Percentiles rank a stretch among this genome's conserved stretches.
phyloP scores from a whole-genome alignment of 768 basidiomycete species.

The Lyophyllum shimeji region DNA sequence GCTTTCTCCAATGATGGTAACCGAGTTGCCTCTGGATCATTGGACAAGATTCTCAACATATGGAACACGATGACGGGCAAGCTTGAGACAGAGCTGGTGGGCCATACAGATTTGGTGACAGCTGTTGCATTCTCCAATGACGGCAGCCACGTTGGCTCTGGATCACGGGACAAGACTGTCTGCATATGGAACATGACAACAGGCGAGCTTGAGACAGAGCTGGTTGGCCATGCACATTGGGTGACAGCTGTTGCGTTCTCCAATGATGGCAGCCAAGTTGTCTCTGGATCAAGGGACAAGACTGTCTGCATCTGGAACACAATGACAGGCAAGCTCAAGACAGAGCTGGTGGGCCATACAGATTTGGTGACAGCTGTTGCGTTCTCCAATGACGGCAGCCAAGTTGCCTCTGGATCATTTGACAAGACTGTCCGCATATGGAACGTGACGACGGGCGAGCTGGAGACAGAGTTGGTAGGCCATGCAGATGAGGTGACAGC shows the following conservation, averaged over 20 bases:
- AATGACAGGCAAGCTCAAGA: not conserved
- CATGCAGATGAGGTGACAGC: not conserved
- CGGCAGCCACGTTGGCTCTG: no score
- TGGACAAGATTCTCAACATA: not conserved
- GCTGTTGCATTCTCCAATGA: no score
- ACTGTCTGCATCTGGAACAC: no score
- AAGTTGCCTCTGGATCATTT: not conserved
- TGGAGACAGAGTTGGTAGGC: no score
- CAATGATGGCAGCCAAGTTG: not conserved
- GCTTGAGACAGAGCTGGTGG: no score
- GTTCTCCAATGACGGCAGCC: slow-evolving; percentile 2
- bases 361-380: not conserved
- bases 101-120: not conserved
- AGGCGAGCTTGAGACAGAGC: no score
- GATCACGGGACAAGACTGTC: no score
- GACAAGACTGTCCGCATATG: not conserved
- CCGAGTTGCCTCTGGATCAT: not conserved
- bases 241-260: not conserved
- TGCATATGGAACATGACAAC: no score
- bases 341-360: not conserved
- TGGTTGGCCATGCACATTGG: no score
- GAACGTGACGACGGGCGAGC: no score
- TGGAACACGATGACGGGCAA: no score
- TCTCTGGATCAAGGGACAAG: not conserved
- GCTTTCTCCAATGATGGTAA: slow-evolving; percentile 5